A percentile compares a stretch with the other conserved stretches of the same genome.
Conservation (phyloP, 2,329 filamentous ascomycete species). For the Bretziella fagacearum region DNA sequence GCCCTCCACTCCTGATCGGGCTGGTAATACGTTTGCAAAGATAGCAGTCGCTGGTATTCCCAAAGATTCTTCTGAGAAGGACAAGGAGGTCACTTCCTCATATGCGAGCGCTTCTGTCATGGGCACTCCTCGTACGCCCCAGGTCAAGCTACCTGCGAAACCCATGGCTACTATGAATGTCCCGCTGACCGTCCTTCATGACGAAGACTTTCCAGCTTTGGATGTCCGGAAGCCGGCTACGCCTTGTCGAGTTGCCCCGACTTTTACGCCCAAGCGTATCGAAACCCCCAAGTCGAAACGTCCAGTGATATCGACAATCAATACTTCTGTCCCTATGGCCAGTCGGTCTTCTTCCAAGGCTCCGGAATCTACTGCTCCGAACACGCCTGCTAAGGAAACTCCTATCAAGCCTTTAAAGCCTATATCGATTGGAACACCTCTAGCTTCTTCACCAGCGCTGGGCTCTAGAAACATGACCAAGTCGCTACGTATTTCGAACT, state of each 20-base stretch:
- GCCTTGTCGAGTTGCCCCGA: background rate
- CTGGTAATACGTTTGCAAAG: slow-evolving; percentile 6
- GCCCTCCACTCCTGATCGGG: slow-evolving; percentile 11
- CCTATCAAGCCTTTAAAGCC: background rate
- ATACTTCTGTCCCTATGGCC: background rate
- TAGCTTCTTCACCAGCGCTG: background rate
- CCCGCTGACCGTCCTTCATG: slow-evolving; percentile 26
- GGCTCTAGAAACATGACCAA: no score
- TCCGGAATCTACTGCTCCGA: background rate
- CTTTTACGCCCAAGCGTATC: background rate
- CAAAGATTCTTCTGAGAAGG: background rate
- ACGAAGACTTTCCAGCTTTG: slow-evolving; percentile 41
- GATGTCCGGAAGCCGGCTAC: slow-evolving; percentile 3
- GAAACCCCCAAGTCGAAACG: slow-evolving; percentile 11
- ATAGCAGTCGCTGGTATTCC: slow-evolving; percentile 2
- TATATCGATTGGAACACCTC: background rate
- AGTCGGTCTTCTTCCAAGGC: background rate
- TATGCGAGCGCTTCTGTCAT: slow-evolving; percentile 17
- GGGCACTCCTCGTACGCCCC: slow-evolving; percentile 20
- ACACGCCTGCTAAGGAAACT: background rate
- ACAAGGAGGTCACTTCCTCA: background rate
- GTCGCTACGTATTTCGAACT: slow-evolving; percentile 6
- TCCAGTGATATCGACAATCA: background rate
- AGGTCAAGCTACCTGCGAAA: slow-evolving; percentile 16
- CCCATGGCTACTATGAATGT: background rate